Evolutionary conservation across 2,329 filamentous ascomycete genomes (phyloP).

Genomic region (Arthrobotrys megalospora): DNA sequence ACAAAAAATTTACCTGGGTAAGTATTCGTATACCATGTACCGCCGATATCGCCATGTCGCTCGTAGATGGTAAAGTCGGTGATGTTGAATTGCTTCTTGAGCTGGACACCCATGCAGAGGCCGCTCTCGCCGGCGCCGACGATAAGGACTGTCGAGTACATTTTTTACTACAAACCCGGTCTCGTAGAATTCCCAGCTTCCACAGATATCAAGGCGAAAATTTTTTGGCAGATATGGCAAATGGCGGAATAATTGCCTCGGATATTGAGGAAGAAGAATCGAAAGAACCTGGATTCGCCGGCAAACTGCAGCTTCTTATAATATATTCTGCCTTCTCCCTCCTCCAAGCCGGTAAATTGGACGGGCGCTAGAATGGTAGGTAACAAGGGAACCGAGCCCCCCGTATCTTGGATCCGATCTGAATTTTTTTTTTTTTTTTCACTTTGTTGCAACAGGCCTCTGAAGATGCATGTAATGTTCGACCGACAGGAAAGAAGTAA

Average conservation of each 20-base stretch:
- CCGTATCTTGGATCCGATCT: slow-evolving; percentile 16
- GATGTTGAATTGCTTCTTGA: slow-evolving; percentile 74
- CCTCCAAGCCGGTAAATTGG: neutral
- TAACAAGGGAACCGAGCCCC: slow-evolving; percentile 2
- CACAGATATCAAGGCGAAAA: neutral
- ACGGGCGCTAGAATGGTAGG: slow-evolving; percentile 11
- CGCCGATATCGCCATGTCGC: slow-evolving; percentile 73
- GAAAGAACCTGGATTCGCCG: neutral
- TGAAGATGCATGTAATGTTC: too few species aligned
- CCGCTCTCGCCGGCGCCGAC: slow-evolving; percentile 76
- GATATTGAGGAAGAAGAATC: neutral
- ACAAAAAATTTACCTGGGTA: slow-evolving; percentile 71
- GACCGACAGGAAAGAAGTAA: neutral
- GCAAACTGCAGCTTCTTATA: slow-evolving; percentile 9
- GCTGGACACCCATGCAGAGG: slow-evolving; percentile 74
- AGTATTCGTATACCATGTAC: slow-evolving; percentile 76
- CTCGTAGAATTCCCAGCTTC: too few species aligned
- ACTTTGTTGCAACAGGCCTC: neutral
- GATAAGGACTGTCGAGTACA: slow-evolving; percentile 71
- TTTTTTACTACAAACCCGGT: too few species aligned
- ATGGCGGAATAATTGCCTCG: neutral
- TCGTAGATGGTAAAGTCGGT: slow-evolving; percentile 76
- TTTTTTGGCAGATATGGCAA: neutral
- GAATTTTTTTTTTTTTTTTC: neutral
- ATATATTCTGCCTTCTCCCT: neutral